A percentile compares a stretch with the other conserved stretches of the same genome.
Conservation (phyloP, 2,329 filamentous ascomycete species). For the Ophiostoma australiae region DNA sequence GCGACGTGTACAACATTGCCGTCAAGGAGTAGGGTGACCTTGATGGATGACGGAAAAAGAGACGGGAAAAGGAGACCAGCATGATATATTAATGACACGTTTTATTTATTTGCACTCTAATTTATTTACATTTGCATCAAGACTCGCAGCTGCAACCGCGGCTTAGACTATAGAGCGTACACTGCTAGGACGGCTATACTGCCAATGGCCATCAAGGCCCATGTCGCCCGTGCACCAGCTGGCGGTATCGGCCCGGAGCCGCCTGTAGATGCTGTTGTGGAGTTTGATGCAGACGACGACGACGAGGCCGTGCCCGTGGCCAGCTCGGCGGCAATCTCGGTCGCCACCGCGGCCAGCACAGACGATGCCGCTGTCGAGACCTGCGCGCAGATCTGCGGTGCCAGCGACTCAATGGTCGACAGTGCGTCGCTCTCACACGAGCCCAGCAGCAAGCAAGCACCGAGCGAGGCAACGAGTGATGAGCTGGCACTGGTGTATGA, state of each 20-base stretch:
- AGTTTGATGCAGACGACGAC: neutral
- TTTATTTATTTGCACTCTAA: neutral
- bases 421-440: constrained; percentile 18
- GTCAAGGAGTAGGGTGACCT: constrained; percentile 11
- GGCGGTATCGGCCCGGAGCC: constrained; percentile 16
- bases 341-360: constrained; percentile 22
- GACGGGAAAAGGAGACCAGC: neutral
- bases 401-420: constrained; percentile 20
- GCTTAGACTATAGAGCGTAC: constrained; percentile 18
- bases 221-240: constrained; percentile 18
- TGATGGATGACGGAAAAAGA: neutral
- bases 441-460: constrained; percentile 27
- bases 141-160: too few relatives aligned
- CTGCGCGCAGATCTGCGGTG: constrained; percentile 24
- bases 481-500: constrained; percentile 20
- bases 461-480: constrained; percentile 26
- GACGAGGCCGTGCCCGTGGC: constrained; percentile 5
- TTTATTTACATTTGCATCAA: neutral
- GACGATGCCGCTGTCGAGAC: constrained; percentile 21
- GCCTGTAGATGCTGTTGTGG: constrained; percentile 16
- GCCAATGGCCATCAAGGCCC: constrained; percentile 24
- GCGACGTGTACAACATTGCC: constrained; percentile 24
- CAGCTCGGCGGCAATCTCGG: constrained; percentile 21
- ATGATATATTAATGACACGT: neutral
- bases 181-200: constrained; percentile 24